Conservation (phyloP, 2,329 filamentous ascomycete genomes). For the Sphaerulina vaccinii region DNA sequence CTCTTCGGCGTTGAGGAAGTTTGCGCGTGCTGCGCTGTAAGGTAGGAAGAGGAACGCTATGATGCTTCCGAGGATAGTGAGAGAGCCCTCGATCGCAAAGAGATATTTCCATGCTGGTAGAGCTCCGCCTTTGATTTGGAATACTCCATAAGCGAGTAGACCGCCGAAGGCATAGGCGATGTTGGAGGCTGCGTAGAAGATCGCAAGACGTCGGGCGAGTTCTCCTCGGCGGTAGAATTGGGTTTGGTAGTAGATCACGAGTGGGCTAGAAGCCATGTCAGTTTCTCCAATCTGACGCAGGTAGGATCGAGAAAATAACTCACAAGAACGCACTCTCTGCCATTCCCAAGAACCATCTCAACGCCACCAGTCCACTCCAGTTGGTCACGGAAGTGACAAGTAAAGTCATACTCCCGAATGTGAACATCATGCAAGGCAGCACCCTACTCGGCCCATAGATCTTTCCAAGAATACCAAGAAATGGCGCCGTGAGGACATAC, state of each 20-base stretch:
- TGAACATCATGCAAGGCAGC: constrained; percentile 58
- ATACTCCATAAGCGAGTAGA: constrained; percentile 60
- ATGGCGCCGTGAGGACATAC: constrained; percentile 68
- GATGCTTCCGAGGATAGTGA: constrained; percentile 57
- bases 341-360: constrained; percentile 64
- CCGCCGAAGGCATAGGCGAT: constrained; percentile 69
- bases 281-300: background rate
- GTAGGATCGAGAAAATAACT: background rate
- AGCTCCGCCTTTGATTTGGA: constrained; percentile 55
- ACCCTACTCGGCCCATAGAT: constrained; percentile 64
- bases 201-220: constrained; percentile 65
- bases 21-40: constrained; percentile 60
- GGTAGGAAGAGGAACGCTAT: constrained; percentile 72
- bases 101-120: constrained; percentile 62
- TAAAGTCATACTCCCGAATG: constrained; percentile 65
- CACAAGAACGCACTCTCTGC: constrained; percentile 6
- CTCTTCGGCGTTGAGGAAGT: constrained; percentile 65
- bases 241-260: constrained; percentile 62
- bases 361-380: constrained; percentile 64
- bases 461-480: constrained; percentile 66
- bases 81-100: constrained; percentile 60
- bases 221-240: constrained; percentile 70
- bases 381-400: constrained; percentile 57
- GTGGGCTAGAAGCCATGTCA: constrained; percentile 61
- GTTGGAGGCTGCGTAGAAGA: constrained; percentile 75